Conservation (phyloP, 257 asterid species). For the Nicotiana paniculata region DNA sequence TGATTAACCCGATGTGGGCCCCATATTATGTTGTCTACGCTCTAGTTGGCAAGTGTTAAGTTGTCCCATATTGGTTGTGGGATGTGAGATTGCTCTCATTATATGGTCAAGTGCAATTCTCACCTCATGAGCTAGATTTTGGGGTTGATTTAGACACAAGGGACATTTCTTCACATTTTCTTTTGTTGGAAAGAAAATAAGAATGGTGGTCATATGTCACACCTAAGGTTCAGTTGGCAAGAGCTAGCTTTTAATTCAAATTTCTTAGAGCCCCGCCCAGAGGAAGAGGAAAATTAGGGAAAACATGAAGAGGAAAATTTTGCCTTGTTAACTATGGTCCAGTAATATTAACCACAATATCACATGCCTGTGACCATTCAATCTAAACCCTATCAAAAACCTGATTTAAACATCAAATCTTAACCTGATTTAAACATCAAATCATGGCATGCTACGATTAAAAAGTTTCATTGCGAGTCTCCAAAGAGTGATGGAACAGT, state of each 20-base stretch:
- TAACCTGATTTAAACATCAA: not conserved
- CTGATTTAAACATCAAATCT: not conserved
- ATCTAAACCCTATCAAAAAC: not conserved
- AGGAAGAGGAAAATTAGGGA: not conserved
- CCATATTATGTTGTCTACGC: too few relatives aligned
- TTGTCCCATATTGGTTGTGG: too few relatives aligned
- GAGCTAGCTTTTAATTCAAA: not conserved
- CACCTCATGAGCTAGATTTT: too few relatives aligned
- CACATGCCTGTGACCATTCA: not conserved
- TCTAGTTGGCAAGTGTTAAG: too few relatives aligned
- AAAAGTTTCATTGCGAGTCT: not conserved
- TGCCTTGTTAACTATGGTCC: not conserved
- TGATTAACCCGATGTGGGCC: too few relatives aligned
- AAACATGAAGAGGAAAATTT: not conserved
- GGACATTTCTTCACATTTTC: too few relatives aligned
- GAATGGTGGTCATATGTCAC: not conserved
- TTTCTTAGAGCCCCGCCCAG: not conserved
- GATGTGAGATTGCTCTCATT: too few relatives aligned
- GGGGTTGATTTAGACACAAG: too few relatives aligned
- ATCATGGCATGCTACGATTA: not conserved
- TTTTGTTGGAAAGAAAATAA: not conserved
- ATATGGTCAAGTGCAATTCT: too few relatives aligned
- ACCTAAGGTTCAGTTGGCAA: not conserved
- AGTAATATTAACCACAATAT: not conserved
- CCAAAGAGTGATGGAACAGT: not conserved